Base-by-base conservation (phyloP, 73 alveolate genomes). In the Durusdinium trenchii region DNA sequence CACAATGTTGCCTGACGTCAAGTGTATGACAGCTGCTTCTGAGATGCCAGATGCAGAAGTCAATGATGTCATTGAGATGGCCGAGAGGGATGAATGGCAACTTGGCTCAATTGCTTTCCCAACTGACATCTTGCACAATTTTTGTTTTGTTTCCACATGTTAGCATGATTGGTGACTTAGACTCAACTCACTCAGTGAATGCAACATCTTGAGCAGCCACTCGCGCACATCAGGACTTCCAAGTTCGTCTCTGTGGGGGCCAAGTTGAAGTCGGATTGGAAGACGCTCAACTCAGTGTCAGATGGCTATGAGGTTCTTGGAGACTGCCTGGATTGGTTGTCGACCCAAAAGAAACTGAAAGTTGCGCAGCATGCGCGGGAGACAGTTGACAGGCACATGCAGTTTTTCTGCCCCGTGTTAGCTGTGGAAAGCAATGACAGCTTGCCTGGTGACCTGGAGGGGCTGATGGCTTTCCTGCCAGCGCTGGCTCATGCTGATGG, bases 1-100 rank as follows among this genome's bases (percentile, higher is more conserved):
- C 62, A 78, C 87, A 6, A 78, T 78, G 87, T 36, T 78, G 57
- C 87, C 87, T 3, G 87, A 78, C 45, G 61, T 43, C 38, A 78
- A 12, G 40, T 78, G 61, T 40, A 14, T 78, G 62, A 43, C 87
- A 40, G 36, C 38, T 42, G 87, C 9, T 6, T 57, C 43, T 42
- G 87, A 78, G 32, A 12, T 42, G 61, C 87, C 38, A 78, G 87
- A 78, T 6, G 87, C 40, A 18, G 87, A 78, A 43, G 87, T 45
- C 43, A 61, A 78, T 7, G 40, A 6, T 12, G 61, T 78, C 62
- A 64, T 64, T 64, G 87, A 78, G 61, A 78, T 42, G 62, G 87
- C 87, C 6, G 87, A 78, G 61, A 6, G 45, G 57, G 62, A 43
- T 6, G 87, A 78, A 40, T 78, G 87, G 87, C n/a, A 28, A 9